Evolutionary conservation across 148 eudicot species (phyloP).

Genomic region (Rhododendron simsii): DNA sequence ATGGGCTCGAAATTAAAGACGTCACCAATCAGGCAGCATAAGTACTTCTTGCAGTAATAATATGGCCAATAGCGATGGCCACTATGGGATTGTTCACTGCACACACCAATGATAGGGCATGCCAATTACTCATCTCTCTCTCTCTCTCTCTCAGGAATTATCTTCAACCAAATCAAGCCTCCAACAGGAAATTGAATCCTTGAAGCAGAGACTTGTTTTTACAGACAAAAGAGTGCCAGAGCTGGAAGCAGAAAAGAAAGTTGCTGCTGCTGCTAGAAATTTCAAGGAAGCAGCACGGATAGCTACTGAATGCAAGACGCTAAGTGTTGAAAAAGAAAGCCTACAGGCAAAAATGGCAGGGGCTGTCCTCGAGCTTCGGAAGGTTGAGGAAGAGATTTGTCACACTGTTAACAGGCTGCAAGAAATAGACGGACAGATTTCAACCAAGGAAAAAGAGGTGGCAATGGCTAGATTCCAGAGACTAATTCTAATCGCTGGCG

Average conservation of each 20-base stretch:
- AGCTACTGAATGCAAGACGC: constrained; percentile 62
- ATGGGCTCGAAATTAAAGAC: not conserved
- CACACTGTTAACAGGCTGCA: constrained; percentile 37
- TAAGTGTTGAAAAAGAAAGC: constrained; percentile 52
- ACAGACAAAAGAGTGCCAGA: constrained; percentile 72
- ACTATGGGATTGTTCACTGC: not conserved
- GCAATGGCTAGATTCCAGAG: constrained; percentile 60
- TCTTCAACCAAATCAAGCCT: constrained; percentile 55
- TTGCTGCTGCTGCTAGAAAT: constrained; percentile 70
- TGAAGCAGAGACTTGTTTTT: constrained; percentile 55
- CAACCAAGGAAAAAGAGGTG: constrained; percentile 50
- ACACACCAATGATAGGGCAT: not conserved
- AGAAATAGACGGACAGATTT: constrained; percentile 48
- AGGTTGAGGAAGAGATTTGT: constrained; percentile 44
- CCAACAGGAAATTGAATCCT: constrained; percentile 54
- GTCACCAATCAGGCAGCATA: not conserved
- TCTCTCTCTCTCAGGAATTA: constrained; percentile 40
- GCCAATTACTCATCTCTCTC: not conserved
- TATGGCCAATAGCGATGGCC: not conserved
- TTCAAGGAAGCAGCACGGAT: constrained; percentile 78
- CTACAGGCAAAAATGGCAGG: constrained; percentile 37
- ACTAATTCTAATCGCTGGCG: constrained; percentile 40
- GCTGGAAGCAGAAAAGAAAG: constrained; percentile 79
- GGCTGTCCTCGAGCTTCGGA: constrained; percentile 25
- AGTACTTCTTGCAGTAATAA: not conserved